Base-by-base conservation (phyloP, 2,329 filamentous ascomycete genomes). In the Ophiostoma ips region DNA sequence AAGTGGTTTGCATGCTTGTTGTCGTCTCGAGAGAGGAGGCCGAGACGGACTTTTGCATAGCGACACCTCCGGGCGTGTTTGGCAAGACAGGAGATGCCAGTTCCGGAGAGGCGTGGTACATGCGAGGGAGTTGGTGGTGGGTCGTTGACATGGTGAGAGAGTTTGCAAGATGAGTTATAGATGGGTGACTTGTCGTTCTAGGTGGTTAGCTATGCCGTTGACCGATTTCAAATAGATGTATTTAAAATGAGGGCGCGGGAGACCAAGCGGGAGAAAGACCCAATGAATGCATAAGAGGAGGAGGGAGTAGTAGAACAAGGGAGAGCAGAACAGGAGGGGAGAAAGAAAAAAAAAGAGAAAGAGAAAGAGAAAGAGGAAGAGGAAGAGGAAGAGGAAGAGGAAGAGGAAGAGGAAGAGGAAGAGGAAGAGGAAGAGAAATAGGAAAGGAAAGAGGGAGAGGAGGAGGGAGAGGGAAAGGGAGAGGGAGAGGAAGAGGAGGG, bases 21-120 rank as follows among this genome's bases (percentile, higher is more conserved):
- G 40, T 43, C 16, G 40, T 43, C 13, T 30, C 40, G 24, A 30
- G 24, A 3, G 40, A 43, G 28, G 40, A 43, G 30, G 50, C 49
- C 9, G 55, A 56, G 36, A 50, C 38, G 13, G 55, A 56, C 8
- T 48, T 48, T 35, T 55, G 53, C 55, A 56, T 56, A 19, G 50
- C 46, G 19, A 49, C 37, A 21, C 54, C 50, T 11, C 28, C 43
- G 34, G 30, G 24, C n/a, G 40, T 16, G 40, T 43, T 43, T 15
- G 40, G 33, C 33, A 46, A 35, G 7, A 15, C 10, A 31, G 18
- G n/a, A 31, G 28, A 24, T 36, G 38, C 16, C 31, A 19, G 16
- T n/a, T 21, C 24, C 24, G 10, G 5, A 21, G 8, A 11, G 24
- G 11, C 15, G 24, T 43, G 24, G 24, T 43, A 30, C 15, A 24